Evolutionary conservation across 2,329 filamentous ascomycete species (phyloP).

Genomic region (Aspergillus sp.): DNA sequence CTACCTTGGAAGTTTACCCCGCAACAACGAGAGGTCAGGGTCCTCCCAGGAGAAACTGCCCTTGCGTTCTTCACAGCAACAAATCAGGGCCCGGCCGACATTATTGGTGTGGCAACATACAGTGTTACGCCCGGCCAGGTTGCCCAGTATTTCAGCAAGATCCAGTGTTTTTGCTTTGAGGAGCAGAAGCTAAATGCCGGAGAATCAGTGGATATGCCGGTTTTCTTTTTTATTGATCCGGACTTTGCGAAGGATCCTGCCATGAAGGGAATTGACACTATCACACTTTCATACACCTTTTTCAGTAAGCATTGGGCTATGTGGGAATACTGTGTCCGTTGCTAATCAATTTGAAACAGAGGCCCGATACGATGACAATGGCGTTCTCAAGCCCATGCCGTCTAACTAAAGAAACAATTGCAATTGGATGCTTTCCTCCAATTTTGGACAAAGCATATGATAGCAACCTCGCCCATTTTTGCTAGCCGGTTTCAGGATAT

Average conservation of each 20-base stretch:
- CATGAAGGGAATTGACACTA: slow-evolving; percentile 91
- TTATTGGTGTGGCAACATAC: slow-evolving; percentile 97
- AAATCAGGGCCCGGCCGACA: slow-evolving; percentile 83
- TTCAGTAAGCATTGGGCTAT: slow-evolving; percentile 65
- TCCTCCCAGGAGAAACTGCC: slow-evolving; percentile 92
- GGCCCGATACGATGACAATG: slow-evolving; percentile 79
- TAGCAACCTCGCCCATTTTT: too few relatives aligned
- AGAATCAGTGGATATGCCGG: slow-evolving; percentile 98
- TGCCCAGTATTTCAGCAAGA: slow-evolving; percentile 97
- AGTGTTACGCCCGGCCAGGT: slow-evolving; percentile 94
- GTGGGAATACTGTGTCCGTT: not conserved
- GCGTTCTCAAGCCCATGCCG: slow-evolving; percentile 58
- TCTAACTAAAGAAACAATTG: slow-evolving; percentile 11
- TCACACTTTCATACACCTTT: slow-evolving; percentile 95
- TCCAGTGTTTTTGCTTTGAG: slow-evolving; percentile 99
- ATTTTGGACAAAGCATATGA: not conserved
- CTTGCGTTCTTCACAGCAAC: slow-evolving; percentile 97
- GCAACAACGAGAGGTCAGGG: slow-evolving; percentile 92
- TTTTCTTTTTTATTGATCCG: slow-evolving; percentile 98
- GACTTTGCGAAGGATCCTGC: slow-evolving; percentile 87
- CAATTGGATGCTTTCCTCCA: not conserved
- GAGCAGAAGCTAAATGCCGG: slow-evolving; percentile 90
- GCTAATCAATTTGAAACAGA: slow-evolving; percentile 50
- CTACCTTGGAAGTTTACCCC: slow-evolving; percentile 96
- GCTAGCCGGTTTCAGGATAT: too few relatives aligned